Evolutionary conservation across 257 asterid species (phyloP).

Genomic region (Salvia splendens): DNA sequence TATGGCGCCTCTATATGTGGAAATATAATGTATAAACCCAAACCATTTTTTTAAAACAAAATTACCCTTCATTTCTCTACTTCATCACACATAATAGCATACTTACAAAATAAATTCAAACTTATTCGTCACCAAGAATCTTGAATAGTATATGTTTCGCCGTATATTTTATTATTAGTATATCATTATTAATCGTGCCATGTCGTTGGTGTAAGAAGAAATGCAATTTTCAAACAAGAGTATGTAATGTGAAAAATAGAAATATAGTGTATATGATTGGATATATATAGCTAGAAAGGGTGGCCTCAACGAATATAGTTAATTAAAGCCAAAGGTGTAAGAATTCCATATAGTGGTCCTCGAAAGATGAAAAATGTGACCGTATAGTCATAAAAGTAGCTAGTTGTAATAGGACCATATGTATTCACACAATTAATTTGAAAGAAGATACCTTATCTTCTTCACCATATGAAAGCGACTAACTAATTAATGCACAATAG

Average conservation of each 20-base stretch:
- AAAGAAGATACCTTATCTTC: conserved; percentile 35
- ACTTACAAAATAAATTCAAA: too few relatives aligned
- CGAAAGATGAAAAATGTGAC: conserved; percentile 25
- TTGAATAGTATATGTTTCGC: too few relatives aligned
- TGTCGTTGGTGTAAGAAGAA: too few relatives aligned
- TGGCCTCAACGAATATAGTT: not conserved
- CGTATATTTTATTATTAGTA: too few relatives aligned
- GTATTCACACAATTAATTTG: conserved; percentile 19
- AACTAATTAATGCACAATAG: not conserved
- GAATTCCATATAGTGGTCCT: conserved; percentile 30
- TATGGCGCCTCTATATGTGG: too few relatives aligned
- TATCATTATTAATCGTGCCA: too few relatives aligned
- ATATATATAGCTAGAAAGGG: not conserved
- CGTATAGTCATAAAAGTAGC: conserved; percentile 21
- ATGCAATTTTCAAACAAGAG: not conserved
- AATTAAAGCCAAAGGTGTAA: not conserved
- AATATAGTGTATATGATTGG: not conserved
- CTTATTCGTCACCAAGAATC: too few relatives aligned
- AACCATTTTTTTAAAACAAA: too few relatives aligned
- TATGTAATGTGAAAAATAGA: not conserved
- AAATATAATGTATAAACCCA: too few relatives aligned
- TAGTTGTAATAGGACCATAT: conserved; percentile 31
- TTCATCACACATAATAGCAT: too few relatives aligned
- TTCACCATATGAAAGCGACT: conserved; percentile 32
- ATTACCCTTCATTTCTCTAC: too few relatives aligned